Conservation (phyloP, 768 basidiomycete genomes). For the Neoboletus magnificus region DNA sequence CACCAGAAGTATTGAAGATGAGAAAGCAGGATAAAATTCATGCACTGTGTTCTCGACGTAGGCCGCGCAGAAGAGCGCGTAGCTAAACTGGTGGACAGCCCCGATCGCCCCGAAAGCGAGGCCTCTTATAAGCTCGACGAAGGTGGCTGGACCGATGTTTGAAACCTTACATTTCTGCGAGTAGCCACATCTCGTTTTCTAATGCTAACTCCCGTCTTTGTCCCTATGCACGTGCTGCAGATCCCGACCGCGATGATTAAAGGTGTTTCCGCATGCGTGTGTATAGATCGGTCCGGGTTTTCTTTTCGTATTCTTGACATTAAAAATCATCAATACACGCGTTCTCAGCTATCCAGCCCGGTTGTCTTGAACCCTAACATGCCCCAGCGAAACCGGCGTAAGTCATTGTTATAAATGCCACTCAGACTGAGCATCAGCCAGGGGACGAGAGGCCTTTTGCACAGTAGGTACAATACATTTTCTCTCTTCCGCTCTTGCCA, state of each 20-base stretch:
- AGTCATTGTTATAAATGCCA: not conserved
- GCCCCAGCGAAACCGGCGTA: not conserved
- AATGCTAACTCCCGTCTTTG: not conserved
- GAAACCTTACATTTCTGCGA: conserved; percentile 17
- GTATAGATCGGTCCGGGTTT: not conserved
- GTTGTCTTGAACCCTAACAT: not conserved
- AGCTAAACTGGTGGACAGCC: conserved; percentile 86
- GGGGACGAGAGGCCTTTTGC: not conserved
- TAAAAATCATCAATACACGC: not conserved
- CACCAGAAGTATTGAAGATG: not conserved
- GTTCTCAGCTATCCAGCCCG: not conserved
- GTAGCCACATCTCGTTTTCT: not conserved
- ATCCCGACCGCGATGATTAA: not conserved
- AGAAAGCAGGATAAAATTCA: not conserved
- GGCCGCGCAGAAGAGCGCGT: conserved; percentile 90
- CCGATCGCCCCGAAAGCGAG: conserved; percentile 86
- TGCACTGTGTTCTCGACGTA: conserved; percentile 24
- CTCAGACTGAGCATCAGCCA: not conserved
- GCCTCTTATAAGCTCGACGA: conserved; percentile 90
- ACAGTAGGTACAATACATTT: not conserved
- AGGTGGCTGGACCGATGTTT: conserved; percentile 87
- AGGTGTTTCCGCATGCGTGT: not conserved
- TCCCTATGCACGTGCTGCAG: not conserved
- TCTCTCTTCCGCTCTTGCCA: no score
- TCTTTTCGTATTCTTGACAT: not conserved